These are phyloP conservation scores for Cnidoscolus chayamansa DNA, from an alignment of 441 rosid genomes.

Conservation along the genomic window DNA sequence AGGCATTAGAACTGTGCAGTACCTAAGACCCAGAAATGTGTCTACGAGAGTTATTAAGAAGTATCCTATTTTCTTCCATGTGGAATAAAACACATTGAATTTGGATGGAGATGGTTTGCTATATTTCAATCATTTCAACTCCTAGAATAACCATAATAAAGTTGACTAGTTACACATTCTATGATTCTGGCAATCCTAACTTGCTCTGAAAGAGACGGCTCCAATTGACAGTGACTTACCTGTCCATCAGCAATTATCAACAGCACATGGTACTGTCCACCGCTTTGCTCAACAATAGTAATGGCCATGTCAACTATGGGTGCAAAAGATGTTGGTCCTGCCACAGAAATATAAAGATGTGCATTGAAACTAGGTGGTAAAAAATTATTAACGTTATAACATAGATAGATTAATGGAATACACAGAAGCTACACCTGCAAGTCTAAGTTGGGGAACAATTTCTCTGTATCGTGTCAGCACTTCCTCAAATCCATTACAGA, in stretches of 20 bases:
- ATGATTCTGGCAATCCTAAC: neutral
- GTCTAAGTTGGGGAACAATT: conserved; percentile 68
- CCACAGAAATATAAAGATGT: conserved; percentile 11
- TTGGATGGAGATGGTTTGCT: neutral
- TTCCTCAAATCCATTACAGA: conserved; percentile 79
- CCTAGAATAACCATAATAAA: neutral
- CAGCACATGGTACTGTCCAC: conserved; percentile 91
- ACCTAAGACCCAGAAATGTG: neutral
- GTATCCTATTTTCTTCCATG: neutral
- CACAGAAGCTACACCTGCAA: conserved; percentile 51
- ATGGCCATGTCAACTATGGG: conserved; percentile 86
- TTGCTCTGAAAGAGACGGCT: conserved; percentile 1
- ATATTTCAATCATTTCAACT: neutral
- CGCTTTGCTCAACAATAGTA: conserved; percentile 87
- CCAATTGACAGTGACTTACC: conserved; percentile 36
- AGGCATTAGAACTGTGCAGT: neutral
- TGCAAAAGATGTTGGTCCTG: conserved; percentile 96
- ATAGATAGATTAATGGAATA: neutral
- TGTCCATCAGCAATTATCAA: conserved; percentile 95
- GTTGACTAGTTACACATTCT: neutral
- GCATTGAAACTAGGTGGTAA: conserved; percentile 5
- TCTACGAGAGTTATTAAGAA: neutral
- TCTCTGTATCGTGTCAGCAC: conserved; percentile 63
- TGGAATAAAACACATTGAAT: neutral
- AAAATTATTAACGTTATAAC: neutral